Evolutionary conservation across 23 red algal genomes (phyloP).

Genomic region (Pyropia haitanensis): DNA sequence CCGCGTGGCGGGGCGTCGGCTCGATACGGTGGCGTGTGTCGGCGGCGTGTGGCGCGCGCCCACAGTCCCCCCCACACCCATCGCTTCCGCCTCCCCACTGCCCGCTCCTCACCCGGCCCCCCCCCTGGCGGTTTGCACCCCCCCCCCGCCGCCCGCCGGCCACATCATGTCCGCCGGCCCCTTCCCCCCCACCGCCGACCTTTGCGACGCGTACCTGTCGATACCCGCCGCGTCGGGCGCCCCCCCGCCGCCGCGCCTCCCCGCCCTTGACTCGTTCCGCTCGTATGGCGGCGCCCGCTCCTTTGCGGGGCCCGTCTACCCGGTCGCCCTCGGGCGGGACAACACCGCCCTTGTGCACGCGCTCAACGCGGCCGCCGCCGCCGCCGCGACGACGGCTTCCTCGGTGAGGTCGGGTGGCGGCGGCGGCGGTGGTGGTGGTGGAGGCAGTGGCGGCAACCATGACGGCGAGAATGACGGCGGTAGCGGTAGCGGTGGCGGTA

Average conservation of each 20-base stretch:
- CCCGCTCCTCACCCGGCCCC: too few relatives aligned
- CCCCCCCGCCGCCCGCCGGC: too few relatives aligned
- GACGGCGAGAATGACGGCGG: background rate
- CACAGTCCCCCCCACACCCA: too few relatives aligned
- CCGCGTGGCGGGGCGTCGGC: too few relatives aligned
- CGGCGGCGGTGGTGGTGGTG: background rate
- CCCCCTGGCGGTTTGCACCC: too few relatives aligned
- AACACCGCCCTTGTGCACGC: background rate
- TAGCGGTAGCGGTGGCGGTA: background rate
- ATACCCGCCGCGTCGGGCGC: background rate
- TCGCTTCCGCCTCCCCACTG: too few relatives aligned
- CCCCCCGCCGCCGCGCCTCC: background rate
- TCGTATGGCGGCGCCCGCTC: slow-evolving; percentile 3
- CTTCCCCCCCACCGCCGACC: background rate
- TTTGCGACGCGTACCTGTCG: background rate
- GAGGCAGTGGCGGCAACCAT: background rate
- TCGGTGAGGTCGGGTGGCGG: background rate
- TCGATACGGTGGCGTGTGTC: too few relatives aligned
- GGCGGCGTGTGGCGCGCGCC: too few relatives aligned
- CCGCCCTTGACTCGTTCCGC: background rate
- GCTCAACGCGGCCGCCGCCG: background rate
- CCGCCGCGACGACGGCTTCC: background rate
- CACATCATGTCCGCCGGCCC: too few relatives aligned
- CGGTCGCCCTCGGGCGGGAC: background rate
- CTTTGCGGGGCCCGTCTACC: slow-evolving; percentile 7